Base-by-base conservation (phyloP, 768 basidiomycete species). In the Termitomyces sp. region DNA sequence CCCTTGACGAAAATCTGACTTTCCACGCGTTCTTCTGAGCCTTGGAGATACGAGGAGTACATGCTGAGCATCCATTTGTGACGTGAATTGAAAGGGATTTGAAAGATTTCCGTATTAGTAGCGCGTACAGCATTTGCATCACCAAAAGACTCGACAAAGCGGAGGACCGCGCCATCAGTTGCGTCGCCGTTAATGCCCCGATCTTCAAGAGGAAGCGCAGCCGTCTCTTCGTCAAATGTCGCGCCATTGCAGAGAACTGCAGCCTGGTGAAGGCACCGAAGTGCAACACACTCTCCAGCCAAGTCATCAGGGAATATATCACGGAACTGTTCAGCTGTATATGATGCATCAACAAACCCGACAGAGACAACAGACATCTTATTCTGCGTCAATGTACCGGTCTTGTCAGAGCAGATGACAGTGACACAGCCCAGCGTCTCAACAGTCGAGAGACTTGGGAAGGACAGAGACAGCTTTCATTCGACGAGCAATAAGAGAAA, bases 371-470 rank as follows among this genome's bases (percentile, higher is more conserved):
- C 83, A 12, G 78, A 73, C 84, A 86, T 85, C 58, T 70, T 75
- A 63, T 83, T 84, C 64, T 79, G 75, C 2, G 85, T 86, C 22
- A 86, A 68, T 0, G 82, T 84, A 15, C 84, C 82, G 1, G 83
- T 83, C 67, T 87, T 87, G 65, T 87, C 80, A 1, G 75, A 77
- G 46, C 73, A 74, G 41, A 78, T 66, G 15, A 77, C 77, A 51
- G 82, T 80, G 65, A 87, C 83, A 8, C 80, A 76, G 6, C 86
- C 86, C 6, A 88, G 75, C 9, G 82, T 83, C 67, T 88, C 86
- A 33, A 88, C 83, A 4, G 83, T 87, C 20, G 84, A 77, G 24
- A 4, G 81, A 80, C 64, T 80, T 80, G 62, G 39, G 55, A 10
- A 61, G 60, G 34, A 63, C 62, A 3, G 45, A 49, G 29, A 58